phyloP scores from a whole-genome alignment of 352 stramenopile genomes.

The Globisporangium camurandrum region DNA sequence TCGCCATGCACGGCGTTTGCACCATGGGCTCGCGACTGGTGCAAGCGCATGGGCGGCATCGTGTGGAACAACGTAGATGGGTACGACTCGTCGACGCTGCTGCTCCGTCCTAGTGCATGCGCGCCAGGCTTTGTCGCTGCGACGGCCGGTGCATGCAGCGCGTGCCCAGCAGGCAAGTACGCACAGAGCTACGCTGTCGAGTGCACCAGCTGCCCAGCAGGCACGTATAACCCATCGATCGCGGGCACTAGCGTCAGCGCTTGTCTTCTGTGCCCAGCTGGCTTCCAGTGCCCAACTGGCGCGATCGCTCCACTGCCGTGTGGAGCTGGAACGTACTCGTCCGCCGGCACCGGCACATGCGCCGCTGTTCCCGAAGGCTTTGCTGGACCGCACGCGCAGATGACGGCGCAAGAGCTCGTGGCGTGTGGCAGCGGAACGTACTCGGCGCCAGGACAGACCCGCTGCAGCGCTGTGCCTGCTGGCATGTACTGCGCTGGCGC shows the following conservation, averaged over 20 bases:
- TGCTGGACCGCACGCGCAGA: slow-evolving; percentile 17
- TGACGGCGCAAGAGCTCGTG: slow-evolving; percentile 23
- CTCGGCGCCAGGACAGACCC: slow-evolving; percentile 38
- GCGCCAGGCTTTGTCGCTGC: slow-evolving; percentile 12
- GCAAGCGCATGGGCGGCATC: slow-evolving; percentile 32
- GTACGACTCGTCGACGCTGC: slow-evolving; percentile 34
- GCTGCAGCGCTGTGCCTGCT: slow-evolving; percentile 28
- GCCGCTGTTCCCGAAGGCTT: slow-evolving; percentile 37
- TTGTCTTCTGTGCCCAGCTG: slow-evolving; percentile 35
- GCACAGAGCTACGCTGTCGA: slow-evolving; percentile 19
- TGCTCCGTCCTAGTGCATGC: slow-evolving; percentile 39
- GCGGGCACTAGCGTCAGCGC: slow-evolving; percentile 14
- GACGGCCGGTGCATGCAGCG: slow-evolving; percentile 16
- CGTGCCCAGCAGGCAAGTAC: slow-evolving; percentile 35
- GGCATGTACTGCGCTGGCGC: slow-evolving; percentile 36
- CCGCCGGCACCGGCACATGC: slow-evolving; percentile 21
- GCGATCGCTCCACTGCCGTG: slow-evolving; percentile 21
- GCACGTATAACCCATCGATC: slow-evolving; percentile 34
- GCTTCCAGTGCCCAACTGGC: slow-evolving; percentile 27
- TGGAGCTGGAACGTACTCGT: slow-evolving; percentile 28
- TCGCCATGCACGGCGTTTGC: slow-evolving; percentile 31
- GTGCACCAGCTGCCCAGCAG: slow-evolving; percentile 28
- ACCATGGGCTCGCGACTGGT: slow-evolving; percentile 44
- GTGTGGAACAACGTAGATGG: slow-evolving; percentile 45
- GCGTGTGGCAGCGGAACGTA: slow-evolving; percentile 43